phyloP scores from a whole-genome alignment of 495 filamentous ascomycete species.

The Penicillium lividum region DNA sequence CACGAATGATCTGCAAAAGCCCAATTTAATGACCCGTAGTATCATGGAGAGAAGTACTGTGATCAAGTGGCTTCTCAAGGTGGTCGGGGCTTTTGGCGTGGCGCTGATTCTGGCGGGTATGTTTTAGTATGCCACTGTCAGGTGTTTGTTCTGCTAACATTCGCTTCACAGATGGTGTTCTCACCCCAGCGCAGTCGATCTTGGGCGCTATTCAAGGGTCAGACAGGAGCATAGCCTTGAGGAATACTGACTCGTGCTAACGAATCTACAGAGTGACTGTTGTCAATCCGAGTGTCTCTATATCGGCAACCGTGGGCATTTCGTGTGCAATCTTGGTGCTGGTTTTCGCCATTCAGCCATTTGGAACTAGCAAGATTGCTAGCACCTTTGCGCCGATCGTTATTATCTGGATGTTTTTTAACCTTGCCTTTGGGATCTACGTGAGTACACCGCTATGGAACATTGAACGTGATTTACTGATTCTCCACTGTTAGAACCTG shows the following conservation, averaged over 20 bases:
- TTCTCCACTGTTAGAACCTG: slow-evolving; percentile 45
- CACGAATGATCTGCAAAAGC: slow-evolving; percentile 51
- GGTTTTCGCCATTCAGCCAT: slow-evolving; percentile 66
- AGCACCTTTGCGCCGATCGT: slow-evolving; percentile 68
- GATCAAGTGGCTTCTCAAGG: slow-evolving; percentile 55
- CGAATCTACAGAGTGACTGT: slow-evolving; percentile 39
- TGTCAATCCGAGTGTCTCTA: slow-evolving; percentile 36
- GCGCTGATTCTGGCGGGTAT: slow-evolving; percentile 67
- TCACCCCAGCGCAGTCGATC: neutral
- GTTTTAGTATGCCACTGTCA: slow-evolving; percentile 27
- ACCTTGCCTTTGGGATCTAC: slow-evolving; percentile 66
- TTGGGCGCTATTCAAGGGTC: slow-evolving; percentile 2
- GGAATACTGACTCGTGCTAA: neutral
- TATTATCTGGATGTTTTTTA: slow-evolving; percentile 70
- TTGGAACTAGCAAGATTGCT: slow-evolving; percentile 65
- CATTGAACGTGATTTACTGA: neutral
- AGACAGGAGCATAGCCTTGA: neutral
- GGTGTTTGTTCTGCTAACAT: neutral
- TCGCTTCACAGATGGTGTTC: neutral
- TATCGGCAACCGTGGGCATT: slow-evolving; percentile 58
- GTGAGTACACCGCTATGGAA: slow-evolving; percentile 20
- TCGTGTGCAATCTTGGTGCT: slow-evolving; percentile 67
- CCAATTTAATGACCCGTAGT: slow-evolving; percentile 52
- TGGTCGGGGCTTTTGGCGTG: slow-evolving; percentile 67
- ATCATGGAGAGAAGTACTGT: slow-evolving; percentile 57